Base-by-base conservation (phyloP, 2,329 filamentous ascomycete genomes). In the Fusarium pseudonygamai region DNA sequence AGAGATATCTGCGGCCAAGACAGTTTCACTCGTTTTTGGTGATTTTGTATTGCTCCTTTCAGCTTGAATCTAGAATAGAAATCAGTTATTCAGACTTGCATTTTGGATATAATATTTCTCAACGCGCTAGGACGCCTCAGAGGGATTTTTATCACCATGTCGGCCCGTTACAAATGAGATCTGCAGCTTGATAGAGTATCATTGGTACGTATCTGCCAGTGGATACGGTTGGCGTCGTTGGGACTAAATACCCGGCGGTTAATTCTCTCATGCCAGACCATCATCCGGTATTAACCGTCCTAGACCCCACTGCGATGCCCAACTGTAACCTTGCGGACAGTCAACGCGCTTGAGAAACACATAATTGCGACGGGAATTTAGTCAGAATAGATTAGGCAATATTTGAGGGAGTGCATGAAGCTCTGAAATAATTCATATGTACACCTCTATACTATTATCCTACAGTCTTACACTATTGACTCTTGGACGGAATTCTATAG, bases 401-500 rank as follows among this genome's bases (percentile, higher is more conserved):
- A 9, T 32, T 13, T 32, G 12, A 32, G 30, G 30, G 12, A 32
- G 32, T 32, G 32, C 12, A 32, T 32, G 32, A 32, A 9, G 6
- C 14, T 36, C 18, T 3, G 22, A 18, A 24, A 10, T 34, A 7
- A 24, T 14, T 24, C 3, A 50, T 24, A 4, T 5, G 3, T 22
- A 26, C 18, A 26, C 22, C 3, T 16, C 2, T 3, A 37, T 26
- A 6, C 2, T 1, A 12, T 28, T 9, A 14, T n/a, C 20, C 20
- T 10, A 18, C 24, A 16, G 20, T 18, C 10, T 6, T 22, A 3
- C 10, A 39, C 22, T 56, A 57, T 18, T 18, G 8, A 26, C 16
- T 16, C 18, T 34, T 34, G 9, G 28, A 7, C 7, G 64, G 12
- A 11, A 80, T 62, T 2, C 79, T 66, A 40, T 78, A 81, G 13